Percentiles rank a stretch among this genome's conserved stretches.
These are phyloP conservation scores for Sorghum bicolor DNA, from an alignment of 176 grass and related monocot species.

Conservation along the genomic window Sorghum_bicolor_NCBIv3 NC_012875.2:57646001-57646500, in stretches of 20 bases:
- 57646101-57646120: constrained; percentile 90
- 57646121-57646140: constrained; percentile 61
- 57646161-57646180: constrained; percentile 95
- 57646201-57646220: constrained; percentile 77
- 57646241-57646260: constrained; percentile 9
- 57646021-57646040: constrained; percentile 28
- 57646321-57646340: constrained; percentile 55
- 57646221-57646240: constrained; percentile 72
- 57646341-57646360: constrained; percentile 94
- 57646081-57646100: constrained; percentile 98
- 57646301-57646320: constrained; percentile 5
- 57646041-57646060: constrained; percentile 88
- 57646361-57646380: constrained; percentile 96
- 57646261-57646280: background rate
- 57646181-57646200: constrained; percentile 92
- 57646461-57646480: background rate
- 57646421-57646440: background rate
- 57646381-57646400: constrained; percentile 81
- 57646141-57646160: constrained; percentile 81
- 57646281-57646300: constrained; percentile 8
- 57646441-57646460: constrained; percentile 27
- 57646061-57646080: constrained; percentile 93
- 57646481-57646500: constrained; percentile 7
- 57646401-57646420: constrained; percentile 45
- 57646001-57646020: constrained; percentile 1